Percentiles rank a stretch among this genome's conserved stretches.
phyloP scores from a whole-genome alignment of 1,284 basidiomycete genomes.

The Termitomyces sp. region DNA sequence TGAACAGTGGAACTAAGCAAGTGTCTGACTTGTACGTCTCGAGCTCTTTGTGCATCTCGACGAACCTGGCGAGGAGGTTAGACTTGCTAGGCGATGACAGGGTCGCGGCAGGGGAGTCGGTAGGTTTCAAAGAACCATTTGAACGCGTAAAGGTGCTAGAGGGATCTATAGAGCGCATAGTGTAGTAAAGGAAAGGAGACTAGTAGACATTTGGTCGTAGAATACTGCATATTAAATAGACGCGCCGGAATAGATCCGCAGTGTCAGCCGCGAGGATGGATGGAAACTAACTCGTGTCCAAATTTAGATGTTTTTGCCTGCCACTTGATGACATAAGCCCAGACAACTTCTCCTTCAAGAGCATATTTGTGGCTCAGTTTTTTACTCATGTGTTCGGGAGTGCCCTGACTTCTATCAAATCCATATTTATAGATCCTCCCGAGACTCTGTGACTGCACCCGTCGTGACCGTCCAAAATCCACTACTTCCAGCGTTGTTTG shows the following conservation, averaged over 20 bases:
- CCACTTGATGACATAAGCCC: constrained; percentile 11
- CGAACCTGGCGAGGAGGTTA: constrained; percentile 26
- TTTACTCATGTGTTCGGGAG: neutral
- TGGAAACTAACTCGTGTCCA: constrained; percentile 1
- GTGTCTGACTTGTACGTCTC: constrained; percentile 26
- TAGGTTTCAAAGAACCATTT: constrained; percentile 4
- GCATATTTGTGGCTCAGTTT: neutral
- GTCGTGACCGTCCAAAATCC: neutral
- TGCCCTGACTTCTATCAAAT: constrained; percentile 7
- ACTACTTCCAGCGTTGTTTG: neutral
- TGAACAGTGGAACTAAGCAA: neutral
- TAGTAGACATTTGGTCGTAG: neutral
- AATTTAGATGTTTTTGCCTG: neutral
- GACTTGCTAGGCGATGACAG: neutral
- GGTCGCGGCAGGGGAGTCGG: neutral
- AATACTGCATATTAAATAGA: constrained; percentile 15
- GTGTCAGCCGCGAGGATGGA: neutral
- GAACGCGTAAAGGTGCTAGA: neutral
- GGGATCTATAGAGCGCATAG: constrained; percentile 6
- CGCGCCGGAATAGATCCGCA: constrained; percentile 20
- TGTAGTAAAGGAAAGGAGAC: neutral
- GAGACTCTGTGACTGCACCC: neutral
- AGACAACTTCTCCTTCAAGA: neutral
- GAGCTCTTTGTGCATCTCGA: constrained; percentile 30
- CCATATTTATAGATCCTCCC: constrained; percentile 20